These are phyloP conservation scores for Saksenaea oblongispora DNA, from an alignment of 371 early-diverging fungal genomes.

Conservation along the genomic window DNA sequence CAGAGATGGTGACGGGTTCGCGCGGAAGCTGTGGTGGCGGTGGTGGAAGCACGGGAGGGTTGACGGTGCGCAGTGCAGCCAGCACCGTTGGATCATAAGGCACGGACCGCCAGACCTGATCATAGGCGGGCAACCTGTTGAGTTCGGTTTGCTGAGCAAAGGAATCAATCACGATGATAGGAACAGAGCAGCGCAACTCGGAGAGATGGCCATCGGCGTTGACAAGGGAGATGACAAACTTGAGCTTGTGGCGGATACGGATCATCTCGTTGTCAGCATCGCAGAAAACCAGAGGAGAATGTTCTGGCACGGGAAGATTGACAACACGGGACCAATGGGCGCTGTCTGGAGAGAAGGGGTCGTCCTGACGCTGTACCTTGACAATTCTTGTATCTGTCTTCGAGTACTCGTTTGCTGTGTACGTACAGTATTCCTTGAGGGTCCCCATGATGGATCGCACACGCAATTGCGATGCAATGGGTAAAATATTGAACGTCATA, in stretches of 20 bases:
- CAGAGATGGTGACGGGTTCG: constrained; percentile 21
- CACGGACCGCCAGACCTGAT: constrained; percentile 36
- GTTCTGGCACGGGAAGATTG: constrained; percentile 27
- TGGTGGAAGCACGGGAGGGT: background rate
- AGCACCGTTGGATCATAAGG: constrained; percentile 25
- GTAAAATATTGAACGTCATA: constrained; percentile 38
- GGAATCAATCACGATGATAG: constrained; percentile 36
- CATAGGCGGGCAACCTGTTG: constrained; percentile 40
- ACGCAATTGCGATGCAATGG: constrained; percentile 31
- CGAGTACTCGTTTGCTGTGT: constrained; percentile 31
- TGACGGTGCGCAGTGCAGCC: constrained; percentile 13
- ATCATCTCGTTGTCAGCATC: constrained; percentile 49
- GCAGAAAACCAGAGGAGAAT: constrained; percentile 33
- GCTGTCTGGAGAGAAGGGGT: constrained; percentile 24
- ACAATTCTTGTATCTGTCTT: constrained; percentile 45
- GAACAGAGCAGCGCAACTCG: constrained; percentile 43
- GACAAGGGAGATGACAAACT: constrained; percentile 24
- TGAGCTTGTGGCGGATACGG: constrained; percentile 37
- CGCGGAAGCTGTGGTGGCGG: constrained; percentile 6
- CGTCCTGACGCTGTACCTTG: constrained; percentile 10
- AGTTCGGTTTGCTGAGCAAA: constrained; percentile 30
- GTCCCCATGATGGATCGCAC: constrained; percentile 30
- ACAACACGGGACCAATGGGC: constrained; percentile 22
- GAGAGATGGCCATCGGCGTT: constrained; percentile 36
- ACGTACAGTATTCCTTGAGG: constrained; percentile 47